These are phyloP conservation scores for Alternaria angustiovoidea DNA, from an alignment of 2,329 filamentous ascomycete species.

Conservation along the genomic window DNA sequence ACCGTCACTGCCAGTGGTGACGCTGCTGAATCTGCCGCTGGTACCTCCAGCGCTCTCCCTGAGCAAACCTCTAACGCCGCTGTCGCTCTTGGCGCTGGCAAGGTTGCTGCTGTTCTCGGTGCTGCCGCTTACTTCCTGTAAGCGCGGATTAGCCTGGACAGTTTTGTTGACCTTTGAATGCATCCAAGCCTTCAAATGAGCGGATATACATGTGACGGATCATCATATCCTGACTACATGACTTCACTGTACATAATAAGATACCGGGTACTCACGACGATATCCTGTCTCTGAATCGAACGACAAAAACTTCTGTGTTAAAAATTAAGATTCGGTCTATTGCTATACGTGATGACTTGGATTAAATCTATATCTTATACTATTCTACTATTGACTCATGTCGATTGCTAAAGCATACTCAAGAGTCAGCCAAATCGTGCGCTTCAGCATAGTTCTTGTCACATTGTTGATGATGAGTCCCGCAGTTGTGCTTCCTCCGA, in stretches of 20 bases:
- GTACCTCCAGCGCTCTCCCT: slow-evolving; percentile 11
- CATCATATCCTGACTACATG: background rate
- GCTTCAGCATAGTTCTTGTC: background rate
- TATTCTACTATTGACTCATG: background rate
- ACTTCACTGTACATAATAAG: background rate
- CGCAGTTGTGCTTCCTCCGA: background rate
- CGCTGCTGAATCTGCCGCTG: slow-evolving; percentile 6
- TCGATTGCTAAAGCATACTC: background rate
- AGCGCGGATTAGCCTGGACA: background rate
- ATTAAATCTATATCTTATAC: background rate
- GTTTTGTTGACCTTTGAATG: background rate
- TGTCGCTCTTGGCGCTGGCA: background rate
- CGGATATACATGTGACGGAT: background rate
- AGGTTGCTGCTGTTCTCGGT: slow-evolving; percentile 8
- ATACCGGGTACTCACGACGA: background rate
- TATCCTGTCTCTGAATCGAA: background rate
- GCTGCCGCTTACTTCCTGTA: slow-evolving; percentile 16
- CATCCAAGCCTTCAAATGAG: background rate
- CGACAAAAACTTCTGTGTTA: background rate
- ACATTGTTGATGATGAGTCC: background rate
- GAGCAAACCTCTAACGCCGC: slow-evolving; percentile 16
- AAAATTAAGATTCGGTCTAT: background rate
- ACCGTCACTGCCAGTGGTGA: slow-evolving; percentile 12
- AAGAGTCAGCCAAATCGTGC: background rate
- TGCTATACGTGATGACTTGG: too few species aligned